Conservation (phyloP, 108 stramenopile genomes). For the Cyclotella distinguenda region DNA sequence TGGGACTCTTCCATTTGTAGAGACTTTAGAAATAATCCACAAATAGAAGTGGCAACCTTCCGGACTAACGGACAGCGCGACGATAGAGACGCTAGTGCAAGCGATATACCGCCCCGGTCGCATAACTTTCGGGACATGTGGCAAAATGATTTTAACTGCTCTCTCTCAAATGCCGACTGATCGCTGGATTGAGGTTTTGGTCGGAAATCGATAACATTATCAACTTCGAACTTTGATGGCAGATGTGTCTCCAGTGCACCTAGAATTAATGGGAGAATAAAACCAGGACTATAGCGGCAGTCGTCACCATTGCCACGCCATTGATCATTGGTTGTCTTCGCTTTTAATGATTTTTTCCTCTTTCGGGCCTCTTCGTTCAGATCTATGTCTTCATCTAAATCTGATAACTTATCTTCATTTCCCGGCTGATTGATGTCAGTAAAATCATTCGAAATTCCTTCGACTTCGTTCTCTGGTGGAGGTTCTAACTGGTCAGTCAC, state of each 20-base stretch:
- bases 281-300: slow-evolving; percentile 72
- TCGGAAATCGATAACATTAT: neutral
- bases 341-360: too few species aligned
- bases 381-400: neutral
- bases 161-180: slow-evolving; percentile 3
- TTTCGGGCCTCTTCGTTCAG: too few species aligned
- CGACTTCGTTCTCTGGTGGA: slow-evolving; percentile 3
- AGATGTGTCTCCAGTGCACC: slow-evolving; percentile 28
- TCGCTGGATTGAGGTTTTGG: neutral
- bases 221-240: slow-evolving; percentile 8
- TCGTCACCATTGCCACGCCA: slow-evolving; percentile 49
- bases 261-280: slow-evolving; percentile 66
- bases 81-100: slow-evolving; percentile 62
- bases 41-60: slow-evolving; percentile 50
- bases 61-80: slow-evolving; percentile 62
- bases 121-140: slow-evolving; percentile 50
- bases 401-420: neutral
- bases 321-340: slow-evolving; percentile 5
- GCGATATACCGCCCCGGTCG: slow-evolving; percentile 58
- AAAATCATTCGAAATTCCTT: neutral
- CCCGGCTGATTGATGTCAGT: neutral
- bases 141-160: slow-evolving; percentile 25
- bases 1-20: slow-evolving; percentile 59
- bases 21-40: slow-evolving; percentile 55
- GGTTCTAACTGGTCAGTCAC: slow-evolving; percentile 45